phyloP scores from a whole-genome alignment of 441 rosid genomes.

The Oxalis stricta region DNA sequence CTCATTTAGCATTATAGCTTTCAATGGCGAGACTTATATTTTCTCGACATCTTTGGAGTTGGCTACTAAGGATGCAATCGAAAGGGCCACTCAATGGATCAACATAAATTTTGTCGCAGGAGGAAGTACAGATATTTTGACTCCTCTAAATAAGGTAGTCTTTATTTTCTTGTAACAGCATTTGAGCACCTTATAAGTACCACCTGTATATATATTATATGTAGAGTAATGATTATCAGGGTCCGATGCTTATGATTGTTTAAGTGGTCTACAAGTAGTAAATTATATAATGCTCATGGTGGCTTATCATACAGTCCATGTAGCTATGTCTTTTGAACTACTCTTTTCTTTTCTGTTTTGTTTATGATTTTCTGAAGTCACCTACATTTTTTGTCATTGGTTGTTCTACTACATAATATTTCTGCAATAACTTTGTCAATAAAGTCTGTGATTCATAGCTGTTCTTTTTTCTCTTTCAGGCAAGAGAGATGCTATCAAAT shows the following conservation, averaged over 20 bases:
- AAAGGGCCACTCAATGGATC: constrained; percentile 67
- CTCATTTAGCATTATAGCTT: constrained; percentile 77
- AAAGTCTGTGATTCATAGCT: constrained; percentile 1
- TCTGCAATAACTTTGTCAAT: background rate
- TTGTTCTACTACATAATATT: background rate
- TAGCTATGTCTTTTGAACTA: background rate
- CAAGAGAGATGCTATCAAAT: constrained; percentile 61
- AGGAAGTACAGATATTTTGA: constrained; percentile 68
- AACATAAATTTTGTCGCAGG: constrained; percentile 44
- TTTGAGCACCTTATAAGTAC: background rate
- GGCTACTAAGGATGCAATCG: constrained; percentile 48
- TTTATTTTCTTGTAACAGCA: constrained; percentile 4
- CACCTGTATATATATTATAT: background rate
- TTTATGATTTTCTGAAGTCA: background rate
- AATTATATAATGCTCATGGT: background rate
- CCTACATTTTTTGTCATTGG: background rate
- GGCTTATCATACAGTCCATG: background rate
- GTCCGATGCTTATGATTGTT: background rate
- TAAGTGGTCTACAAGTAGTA: background rate
- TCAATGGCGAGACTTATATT: constrained; percentile 54
- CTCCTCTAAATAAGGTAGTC: constrained; percentile 63
- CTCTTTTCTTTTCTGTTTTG: too few relatives aligned
- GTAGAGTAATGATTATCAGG: background rate
- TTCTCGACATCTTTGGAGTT: constrained; percentile 64
- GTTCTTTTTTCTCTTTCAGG: constrained; percentile 42